Evolutionary conservation across 441 rosid species (phyloP).

Genomic region (Pelargonium fulgidum): DNA sequence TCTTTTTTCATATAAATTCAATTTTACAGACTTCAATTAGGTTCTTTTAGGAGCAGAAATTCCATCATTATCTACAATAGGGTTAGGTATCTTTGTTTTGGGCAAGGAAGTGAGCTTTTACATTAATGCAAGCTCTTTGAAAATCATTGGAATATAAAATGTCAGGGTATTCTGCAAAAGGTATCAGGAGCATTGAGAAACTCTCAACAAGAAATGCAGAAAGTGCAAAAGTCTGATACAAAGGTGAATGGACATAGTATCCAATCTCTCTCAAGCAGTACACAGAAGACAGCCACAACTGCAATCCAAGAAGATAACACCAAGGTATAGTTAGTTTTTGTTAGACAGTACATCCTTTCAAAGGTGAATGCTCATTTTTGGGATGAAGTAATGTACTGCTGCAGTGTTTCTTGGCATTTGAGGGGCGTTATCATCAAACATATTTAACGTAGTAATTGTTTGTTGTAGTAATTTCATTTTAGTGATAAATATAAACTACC

Average conservation of each 20-base stretch:
- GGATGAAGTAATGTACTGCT: neutral
- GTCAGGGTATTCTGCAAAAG: conserved; percentile 58
- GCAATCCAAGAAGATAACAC: conserved; percentile 34
- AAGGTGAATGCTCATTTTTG: neutral
- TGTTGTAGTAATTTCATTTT: neutral
- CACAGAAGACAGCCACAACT: conserved; percentile 30
- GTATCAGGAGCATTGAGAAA: conserved; percentile 48
- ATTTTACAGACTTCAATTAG: neutral
- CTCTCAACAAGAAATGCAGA: conserved; percentile 37
- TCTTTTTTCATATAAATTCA: neutral
- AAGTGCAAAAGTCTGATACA: conserved; percentile 34
- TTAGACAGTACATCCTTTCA: neutral
- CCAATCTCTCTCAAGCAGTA: conserved; percentile 29
- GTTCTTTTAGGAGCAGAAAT: neutral
- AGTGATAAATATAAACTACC: neutral
- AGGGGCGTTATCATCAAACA: neutral
- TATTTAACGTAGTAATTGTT: neutral
- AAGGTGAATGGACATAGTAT: conserved; percentile 30
- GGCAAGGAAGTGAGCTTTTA: neutral
- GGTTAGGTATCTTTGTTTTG: neutral
- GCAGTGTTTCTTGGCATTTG: neutral
- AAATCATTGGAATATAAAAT: conserved; percentile 5
- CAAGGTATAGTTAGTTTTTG: conserved; percentile 34
- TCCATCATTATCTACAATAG: neutral
- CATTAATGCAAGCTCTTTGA: conserved; percentile 9